Evolutionary conservation across 306 rosid genomes (phyloP).

Genomic region (Astragalus glycyphyllos): DNA sequence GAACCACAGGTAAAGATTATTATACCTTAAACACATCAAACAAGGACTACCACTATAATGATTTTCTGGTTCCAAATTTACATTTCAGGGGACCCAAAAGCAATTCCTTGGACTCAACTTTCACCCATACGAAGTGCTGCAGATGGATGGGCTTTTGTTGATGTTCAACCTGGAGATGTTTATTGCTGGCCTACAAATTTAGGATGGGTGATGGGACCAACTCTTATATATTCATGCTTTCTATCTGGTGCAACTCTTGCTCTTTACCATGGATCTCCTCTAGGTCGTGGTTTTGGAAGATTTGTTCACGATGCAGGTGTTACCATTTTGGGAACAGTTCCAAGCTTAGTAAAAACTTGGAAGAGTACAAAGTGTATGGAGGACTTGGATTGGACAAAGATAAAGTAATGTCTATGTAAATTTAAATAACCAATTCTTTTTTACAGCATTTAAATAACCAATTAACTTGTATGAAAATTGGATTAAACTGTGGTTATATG

Average conservation of each 20-base stretch:
- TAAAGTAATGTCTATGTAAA: conserved; percentile 58
- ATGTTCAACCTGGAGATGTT: conserved; percentile 71
- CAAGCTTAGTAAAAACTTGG: conserved; percentile 94
- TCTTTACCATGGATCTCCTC: conserved; percentile 95
- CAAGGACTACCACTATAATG: conserved; percentile 9
- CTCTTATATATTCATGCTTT: conserved; percentile 69
- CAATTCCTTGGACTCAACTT: conserved; percentile 95
- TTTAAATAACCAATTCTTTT: conserved; percentile 14
- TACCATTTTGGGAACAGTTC: conserved; percentile 92
- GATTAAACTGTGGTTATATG: conserved; percentile 41
- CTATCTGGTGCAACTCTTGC: conserved; percentile 86
- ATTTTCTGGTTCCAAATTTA: conserved; percentile 33
- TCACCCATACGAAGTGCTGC: conserved; percentile 78
- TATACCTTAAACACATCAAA: conserved; percentile 15
- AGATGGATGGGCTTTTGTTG: conserved; percentile 75
- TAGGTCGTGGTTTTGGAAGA: conserved; percentile 84
- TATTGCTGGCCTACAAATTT: conserved; percentile 91
- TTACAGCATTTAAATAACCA: conserved; percentile 11
- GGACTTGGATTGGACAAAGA: conserved; percentile 92
- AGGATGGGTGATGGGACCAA: conserved; percentile 96
- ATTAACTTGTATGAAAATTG: conserved; percentile 11
- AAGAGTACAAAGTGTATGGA: conserved; percentile 81
- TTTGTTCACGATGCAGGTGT: conserved; percentile 97
- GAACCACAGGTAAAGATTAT: conserved; percentile 79
- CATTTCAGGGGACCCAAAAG: conserved; percentile 87